Evolutionary conservation across 2,329 filamentous ascomycete species (phyloP), one percentile per base, ranked within the genome.

Genomic region (Sclerotinia trifoliorum): DNA sequence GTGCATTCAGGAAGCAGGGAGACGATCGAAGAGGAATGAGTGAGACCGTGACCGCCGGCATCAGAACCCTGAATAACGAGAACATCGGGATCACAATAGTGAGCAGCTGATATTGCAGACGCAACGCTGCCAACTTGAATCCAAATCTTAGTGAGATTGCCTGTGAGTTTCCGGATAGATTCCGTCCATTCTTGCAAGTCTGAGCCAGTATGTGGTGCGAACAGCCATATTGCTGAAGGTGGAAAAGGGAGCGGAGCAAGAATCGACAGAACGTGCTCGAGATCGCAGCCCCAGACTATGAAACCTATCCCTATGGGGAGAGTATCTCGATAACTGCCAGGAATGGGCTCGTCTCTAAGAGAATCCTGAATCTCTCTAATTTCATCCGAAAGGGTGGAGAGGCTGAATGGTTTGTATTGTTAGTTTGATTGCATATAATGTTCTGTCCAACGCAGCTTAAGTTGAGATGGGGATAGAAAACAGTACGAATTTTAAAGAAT

Each of bases 291-390:
- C 81, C 81, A 84, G 8, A 79, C 75, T 58, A 82, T 79, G 71
- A 81, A 83, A 17, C 83, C 83, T 2, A 85, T 75, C 8, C 83
- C 83, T 6, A 84, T 71, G 3, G 82, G 81, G 4, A 84, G 77
- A 13, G 75, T 58, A 6, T 56, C 70, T 13, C 49, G 19, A n/a
- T 62, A 65, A 10, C 57, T 68, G 17, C 66, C 65, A 15, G 68
- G 42, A 8, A 73, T 68, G 3, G 65, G 64, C 26, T 70, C 58
- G 63, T 68, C n/a, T 19, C 68, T 42, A 63, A 70, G 46, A 48
- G 65, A 44, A 32, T 42, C 29, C 42, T 67, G 65, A 21, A 67
- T 67, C 35, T 62, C 65, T 29, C 26, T 65, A 10, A 65, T 39
- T 32, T 68, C 60, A 19, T 54, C 39, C 49, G 60, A 46, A 24